Conservation (phyloP, 345 rosid genomes). For the Ceriops zippeliana region DNA sequence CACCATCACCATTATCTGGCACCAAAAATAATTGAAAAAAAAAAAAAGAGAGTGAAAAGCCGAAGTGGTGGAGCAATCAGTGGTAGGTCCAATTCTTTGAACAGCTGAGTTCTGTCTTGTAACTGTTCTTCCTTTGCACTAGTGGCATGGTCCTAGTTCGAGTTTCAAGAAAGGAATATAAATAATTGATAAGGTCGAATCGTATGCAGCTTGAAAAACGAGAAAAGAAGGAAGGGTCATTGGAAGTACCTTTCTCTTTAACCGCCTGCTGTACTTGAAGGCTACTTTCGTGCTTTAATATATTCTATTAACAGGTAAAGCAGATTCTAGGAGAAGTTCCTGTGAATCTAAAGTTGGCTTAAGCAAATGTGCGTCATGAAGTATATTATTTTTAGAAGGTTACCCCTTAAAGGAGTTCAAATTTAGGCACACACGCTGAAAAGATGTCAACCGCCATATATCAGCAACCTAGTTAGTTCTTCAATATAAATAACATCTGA, state of each 20-base stretch:
- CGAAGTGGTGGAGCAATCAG: constrained; percentile 15
- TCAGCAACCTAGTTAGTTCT: constrained; percentile 20
- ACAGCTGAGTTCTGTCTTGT: constrained; percentile 23
- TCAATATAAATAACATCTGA: not conserved
- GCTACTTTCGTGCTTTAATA: constrained; percentile 43
- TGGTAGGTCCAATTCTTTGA: constrained; percentile 26
- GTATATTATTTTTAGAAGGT: constrained; percentile 60
- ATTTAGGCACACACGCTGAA: constrained; percentile 17
- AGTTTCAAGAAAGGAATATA: constrained; percentile 39
- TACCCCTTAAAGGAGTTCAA: constrained; percentile 43
- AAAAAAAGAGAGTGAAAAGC: constrained; percentile 3
- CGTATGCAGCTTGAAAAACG: constrained; percentile 67
- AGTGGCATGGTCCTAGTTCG: constrained; percentile 28
- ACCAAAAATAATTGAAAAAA: not conserved
- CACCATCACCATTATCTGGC: constrained; percentile 5
- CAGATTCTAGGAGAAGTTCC: constrained; percentile 70
- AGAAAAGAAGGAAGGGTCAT: constrained; percentile 51
- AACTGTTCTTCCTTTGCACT: constrained; percentile 13
- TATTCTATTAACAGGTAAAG: constrained; percentile 52
- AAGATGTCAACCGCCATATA: constrained; percentile 36
- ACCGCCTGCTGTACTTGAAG: constrained; percentile 49
- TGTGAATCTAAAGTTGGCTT: constrained; percentile 47
- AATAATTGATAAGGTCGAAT: constrained; percentile 26
- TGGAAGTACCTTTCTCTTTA: constrained; percentile 53
- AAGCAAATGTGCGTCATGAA: constrained; percentile 58